phyloP scores from a whole-genome alignment of 1,139 yeast genomes.

The Zygotorulaspora mrakii region DNA sequence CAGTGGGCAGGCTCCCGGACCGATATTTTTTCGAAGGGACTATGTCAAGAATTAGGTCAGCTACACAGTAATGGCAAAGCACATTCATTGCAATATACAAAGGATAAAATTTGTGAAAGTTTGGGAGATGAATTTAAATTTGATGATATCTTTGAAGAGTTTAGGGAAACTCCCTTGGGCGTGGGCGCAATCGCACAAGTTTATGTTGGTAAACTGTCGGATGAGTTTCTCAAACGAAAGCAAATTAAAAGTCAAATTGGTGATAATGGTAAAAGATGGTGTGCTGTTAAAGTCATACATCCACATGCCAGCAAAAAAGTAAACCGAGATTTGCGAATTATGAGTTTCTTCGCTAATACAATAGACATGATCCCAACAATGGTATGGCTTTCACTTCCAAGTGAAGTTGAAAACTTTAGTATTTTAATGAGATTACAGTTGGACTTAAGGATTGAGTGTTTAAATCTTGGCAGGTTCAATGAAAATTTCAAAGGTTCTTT shows the following conservation, averaged over 20 bases:
- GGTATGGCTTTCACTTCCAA: constrained; percentile 97
- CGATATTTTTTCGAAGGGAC: constrained; percentile 76
- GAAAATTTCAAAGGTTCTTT: constrained; percentile 43
- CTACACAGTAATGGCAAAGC: constrained; percentile 80
- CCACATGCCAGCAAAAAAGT: constrained; percentile 75
- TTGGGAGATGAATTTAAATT: constrained; percentile 49
- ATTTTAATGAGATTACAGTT: constrained; percentile 83
- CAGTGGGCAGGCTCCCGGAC: constrained; percentile 99
- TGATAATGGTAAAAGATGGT: constrained; percentile 46
- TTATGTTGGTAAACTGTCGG: constrained; percentile 65
- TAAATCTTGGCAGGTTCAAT: constrained; percentile 65
- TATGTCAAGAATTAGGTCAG: constrained; percentile 73
- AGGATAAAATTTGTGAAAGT: constrained; percentile 53
- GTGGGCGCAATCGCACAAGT: constrained; percentile 99
- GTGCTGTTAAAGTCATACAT: constrained; percentile 89
- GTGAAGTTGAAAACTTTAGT: constrained; percentile 86
- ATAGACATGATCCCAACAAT: constrained; percentile 79
- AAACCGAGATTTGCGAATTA: constrained; percentile 75
- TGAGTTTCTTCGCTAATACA: constrained; percentile 70
- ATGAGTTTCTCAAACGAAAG: constrained; percentile 42
- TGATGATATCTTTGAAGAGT: constrained; percentile 79
- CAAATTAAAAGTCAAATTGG: constrained; percentile 30
- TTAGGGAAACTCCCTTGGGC: constrained; percentile 73
- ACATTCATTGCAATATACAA: constrained; percentile 64
- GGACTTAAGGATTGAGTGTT: constrained; percentile 84